Conservation (phyloP, 1,139 yeast species). For the Protomyces gravidus region DNA sequence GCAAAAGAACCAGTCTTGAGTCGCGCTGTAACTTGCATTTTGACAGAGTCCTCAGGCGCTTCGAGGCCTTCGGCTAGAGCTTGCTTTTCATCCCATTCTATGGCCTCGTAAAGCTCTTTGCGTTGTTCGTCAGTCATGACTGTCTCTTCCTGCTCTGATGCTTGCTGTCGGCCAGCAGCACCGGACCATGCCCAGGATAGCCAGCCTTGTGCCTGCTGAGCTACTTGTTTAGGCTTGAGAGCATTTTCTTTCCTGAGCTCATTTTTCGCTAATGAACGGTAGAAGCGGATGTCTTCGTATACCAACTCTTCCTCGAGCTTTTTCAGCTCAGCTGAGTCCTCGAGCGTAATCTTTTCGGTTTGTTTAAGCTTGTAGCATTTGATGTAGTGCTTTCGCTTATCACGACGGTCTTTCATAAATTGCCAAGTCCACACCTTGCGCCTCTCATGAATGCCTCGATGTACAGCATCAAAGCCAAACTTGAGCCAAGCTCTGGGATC, state of each 20-base stretch:
- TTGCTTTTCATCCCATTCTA: slow-evolving; percentile 74
- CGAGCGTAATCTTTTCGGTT: slow-evolving; percentile 36
- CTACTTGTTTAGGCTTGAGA: slow-evolving; percentile 30
- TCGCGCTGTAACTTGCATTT: slow-evolving; percentile 60
- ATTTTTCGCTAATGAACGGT: slow-evolving; percentile 70
- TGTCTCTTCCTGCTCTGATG: slow-evolving; percentile 29
- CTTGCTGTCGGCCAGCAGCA: slow-evolving; percentile 31
- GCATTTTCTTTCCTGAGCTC: slow-evolving; percentile 58
- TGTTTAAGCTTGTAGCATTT: slow-evolving; percentile 61
- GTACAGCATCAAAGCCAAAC: slow-evolving; percentile 70
- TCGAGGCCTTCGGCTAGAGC: slow-evolving; percentile 51
- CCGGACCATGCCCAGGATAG: slow-evolving; percentile 44
- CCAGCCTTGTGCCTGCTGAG: slow-evolving; percentile 35
- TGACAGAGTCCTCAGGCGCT: slow-evolving; percentile 69
- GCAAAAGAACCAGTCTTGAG: slow-evolving; percentile 74
- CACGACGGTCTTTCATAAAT: slow-evolving; percentile 63
- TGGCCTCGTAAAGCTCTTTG: slow-evolving; percentile 83
- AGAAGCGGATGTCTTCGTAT: slow-evolving; percentile 78
- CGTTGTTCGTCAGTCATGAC: slow-evolving; percentile 47
- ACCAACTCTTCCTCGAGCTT: slow-evolving; percentile 57
- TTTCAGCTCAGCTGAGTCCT: slow-evolving; percentile 46
- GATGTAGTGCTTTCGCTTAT: slow-evolving; percentile 67
- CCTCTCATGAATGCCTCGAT: slow-evolving; percentile 73
- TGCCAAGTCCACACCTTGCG: slow-evolving; percentile 89
- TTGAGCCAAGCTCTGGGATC: slow-evolving; percentile 77